Conservation (phyloP, 495 filamentous ascomycete genomes). For the Cenococcum geophilum region DNA sequence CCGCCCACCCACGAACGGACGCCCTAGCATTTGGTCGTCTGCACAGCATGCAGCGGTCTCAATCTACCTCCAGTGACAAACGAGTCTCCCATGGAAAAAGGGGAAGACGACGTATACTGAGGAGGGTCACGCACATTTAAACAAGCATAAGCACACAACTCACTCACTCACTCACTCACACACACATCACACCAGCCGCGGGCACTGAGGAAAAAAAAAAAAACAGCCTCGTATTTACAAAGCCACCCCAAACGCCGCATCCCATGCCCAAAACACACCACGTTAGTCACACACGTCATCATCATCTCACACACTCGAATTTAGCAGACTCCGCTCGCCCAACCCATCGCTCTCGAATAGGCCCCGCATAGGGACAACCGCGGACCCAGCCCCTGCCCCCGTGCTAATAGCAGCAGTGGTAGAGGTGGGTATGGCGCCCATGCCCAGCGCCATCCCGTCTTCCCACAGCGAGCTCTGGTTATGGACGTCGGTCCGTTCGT, state of each 20-base stretch:
- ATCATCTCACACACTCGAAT: slow-evolving; percentile 1
- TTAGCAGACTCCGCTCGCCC: slow-evolving; percentile 4
- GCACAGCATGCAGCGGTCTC: not conserved
- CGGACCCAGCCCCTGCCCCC: not conserved
- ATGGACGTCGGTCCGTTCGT: slow-evolving; percentile 9
- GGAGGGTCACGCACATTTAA: slow-evolving; percentile 8
- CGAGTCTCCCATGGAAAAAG: slow-evolving; percentile 19
- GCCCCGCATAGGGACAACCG: not conserved
- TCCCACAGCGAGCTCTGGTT: not conserved
- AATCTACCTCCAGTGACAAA: slow-evolving; percentile 25
- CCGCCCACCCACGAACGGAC: not conserved
- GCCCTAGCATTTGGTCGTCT: slow-evolving; percentile 20
- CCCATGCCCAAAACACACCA: not conserved
- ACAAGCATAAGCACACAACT: too few relatives aligned
- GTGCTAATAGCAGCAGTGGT: not conserved
- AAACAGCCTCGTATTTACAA: not conserved
- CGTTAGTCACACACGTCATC: too few relatives aligned
- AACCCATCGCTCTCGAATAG: slow-evolving; percentile 3
- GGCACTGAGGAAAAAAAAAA: too few relatives aligned
- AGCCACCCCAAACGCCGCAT: not conserved
- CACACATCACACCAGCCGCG: too few relatives aligned
- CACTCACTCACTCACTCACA: not conserved
- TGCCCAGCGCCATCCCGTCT: not conserved
- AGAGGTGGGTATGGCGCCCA: too few relatives aligned
- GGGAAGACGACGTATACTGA: slow-evolving; percentile 24